Base-by-base conservation (phyloP, 768 basidiomycete genomes). In the Collybia nuda region DNA sequence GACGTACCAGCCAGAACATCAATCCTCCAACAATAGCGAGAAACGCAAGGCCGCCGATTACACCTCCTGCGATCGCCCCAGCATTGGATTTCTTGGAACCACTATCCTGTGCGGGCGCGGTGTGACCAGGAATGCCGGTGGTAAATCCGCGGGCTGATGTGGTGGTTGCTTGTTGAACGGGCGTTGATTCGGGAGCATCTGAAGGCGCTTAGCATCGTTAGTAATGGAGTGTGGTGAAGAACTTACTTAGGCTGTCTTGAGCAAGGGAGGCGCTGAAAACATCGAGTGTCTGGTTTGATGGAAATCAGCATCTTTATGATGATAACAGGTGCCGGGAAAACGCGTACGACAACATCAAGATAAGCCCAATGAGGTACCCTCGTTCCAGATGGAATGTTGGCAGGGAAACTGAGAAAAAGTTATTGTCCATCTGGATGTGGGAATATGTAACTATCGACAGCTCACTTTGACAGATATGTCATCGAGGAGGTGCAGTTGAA, bases 41-140 rank as follows among this genome's bases (percentile, higher is more conserved):
- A 5, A 46, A 50, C 5, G 55, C 58, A 38, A 65, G n/a, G 5
- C 60, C 63, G 39, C 60, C 65, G 12, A 64, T 54, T 3, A 60
- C 61, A 17, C 63, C 61, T 28, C 65, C 65, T 14, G 56, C 65
- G 22, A 65, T 63, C 14, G 61, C 55, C 4, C 56, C 65, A 9
- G 55, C 51, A 35, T 62, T 56, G 5, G 56, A 52, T 35, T 59
- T 57, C 6, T 55, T 50, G 12, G 53, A 40, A 19, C 53, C 39
- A 14, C 9, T 32, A 11, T 7, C 24, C 24, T 9, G 32, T 11
- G 32, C 7, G 32, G 32, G 32, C 2, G 32, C 14, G 32, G 32
- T 32, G 32, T 32, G 12, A 11, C 9, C 9, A 3, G 32, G 32
- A 2, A 32, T 9, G 32, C 32, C 32, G 32, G 32, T 32, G 7